These are phyloP conservation scores for Eremochloa ophiuroides DNA, from an alignment of 176 grass and related monocot genomes.

Conservation along the genomic window DNA sequence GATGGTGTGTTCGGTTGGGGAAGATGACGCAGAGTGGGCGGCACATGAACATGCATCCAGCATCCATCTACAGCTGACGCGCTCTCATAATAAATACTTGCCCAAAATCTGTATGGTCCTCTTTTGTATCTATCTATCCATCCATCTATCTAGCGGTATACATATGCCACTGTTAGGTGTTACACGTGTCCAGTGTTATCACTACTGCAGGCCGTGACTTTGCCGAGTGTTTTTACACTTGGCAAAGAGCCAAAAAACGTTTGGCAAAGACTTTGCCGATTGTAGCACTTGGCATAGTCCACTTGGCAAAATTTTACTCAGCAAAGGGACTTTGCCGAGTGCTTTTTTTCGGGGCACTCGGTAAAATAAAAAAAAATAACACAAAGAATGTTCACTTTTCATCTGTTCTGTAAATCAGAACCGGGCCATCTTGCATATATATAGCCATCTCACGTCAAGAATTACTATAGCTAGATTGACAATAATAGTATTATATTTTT, in stretches of 20 bases:
- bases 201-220: no score
- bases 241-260: no score
- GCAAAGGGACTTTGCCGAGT: no score
- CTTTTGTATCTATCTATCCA: not conserved
- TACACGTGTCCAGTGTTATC: not conserved
- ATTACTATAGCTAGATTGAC: not conserved
- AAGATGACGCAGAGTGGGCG: constrained; percentile 27
- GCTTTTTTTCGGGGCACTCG: no score
- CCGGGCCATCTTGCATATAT: no score
- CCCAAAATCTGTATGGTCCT: constrained; percentile 7
- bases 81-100: constrained; percentile 48
- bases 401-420: not conserved
- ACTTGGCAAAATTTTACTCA: no score
- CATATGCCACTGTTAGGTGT: not conserved
- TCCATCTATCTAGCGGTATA: no score
- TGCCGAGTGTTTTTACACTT: no score
- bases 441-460: no score
- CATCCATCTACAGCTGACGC: constrained; percentile 28
- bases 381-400: not conserved
- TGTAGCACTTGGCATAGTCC: no score
- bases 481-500: not conserved
- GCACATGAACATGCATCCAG: constrained; percentile 38
- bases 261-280: no score
- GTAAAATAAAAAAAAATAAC: no score
- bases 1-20: constrained; percentile 20